Evolutionary conservation across 2,329 filamentous ascomycete genomes (phyloP), one percentile per base, ranked within the genome.

Genomic region (Aspergillus ochraceoroseus): DNA sequence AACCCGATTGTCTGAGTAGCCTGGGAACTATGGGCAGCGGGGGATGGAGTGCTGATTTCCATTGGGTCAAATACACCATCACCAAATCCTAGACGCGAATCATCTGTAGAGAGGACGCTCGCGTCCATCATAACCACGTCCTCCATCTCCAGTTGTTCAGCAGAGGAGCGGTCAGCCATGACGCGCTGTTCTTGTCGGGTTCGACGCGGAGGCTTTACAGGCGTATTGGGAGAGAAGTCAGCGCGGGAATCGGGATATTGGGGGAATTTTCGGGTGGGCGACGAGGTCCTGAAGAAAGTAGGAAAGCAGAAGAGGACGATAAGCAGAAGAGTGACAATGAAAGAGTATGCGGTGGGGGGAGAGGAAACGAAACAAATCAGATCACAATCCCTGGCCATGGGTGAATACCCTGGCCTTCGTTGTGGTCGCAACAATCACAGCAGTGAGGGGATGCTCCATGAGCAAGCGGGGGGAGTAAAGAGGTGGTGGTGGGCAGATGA

Each of bases 1-100:
- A 15, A 22, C 13, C 5, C 14, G 7, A 15, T n/a, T 14, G 19
- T 20, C n/a, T 29, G 19, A 13, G 32, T 11, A 27, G 28, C 13
- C 12, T 18, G 27, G 9, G 31, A 19, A 18, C 8, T 18, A 5
- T 38, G 28, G 20, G 23, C 26, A 7, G 11, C 25, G 12, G 41
- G 30, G 22, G 32, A 19, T 18, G 41, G 18, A 5, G 46, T 35
- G 25, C 43, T 42, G 19, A 49, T 49, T 12, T 54, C 49, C 49
- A 52, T 54, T 5, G 46, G 46, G 41, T 48, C 46, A 19, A 34
- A 39, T 7, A 17, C 14, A 11, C 19, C 14, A 29, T 43, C 36
- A 20, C 25, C 17, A 7, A 31, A 11, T 12, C 26, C 36, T 5
- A 25, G 14, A 12, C 12, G 32, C 22, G 44, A n/a, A 5, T 30